A percentile compares a stretch with the other conserved stretches of the same genome.
Evolutionary conservation across 1,284 basidiomycete genomes (phyloP).

Genomic region (Leccinum proximum): DNA sequence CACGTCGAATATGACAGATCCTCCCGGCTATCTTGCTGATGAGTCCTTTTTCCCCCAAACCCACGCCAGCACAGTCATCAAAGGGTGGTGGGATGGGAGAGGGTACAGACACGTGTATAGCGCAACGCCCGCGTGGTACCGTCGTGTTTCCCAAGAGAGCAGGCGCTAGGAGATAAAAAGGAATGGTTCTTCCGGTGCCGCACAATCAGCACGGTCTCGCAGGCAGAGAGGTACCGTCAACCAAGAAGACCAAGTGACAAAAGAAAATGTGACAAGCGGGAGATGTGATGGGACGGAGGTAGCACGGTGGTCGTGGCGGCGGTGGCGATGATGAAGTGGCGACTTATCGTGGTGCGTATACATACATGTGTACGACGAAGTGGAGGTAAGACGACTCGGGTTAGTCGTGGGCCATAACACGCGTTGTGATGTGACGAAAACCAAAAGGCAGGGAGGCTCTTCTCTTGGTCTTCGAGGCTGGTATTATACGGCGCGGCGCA

Average conservation of each 20-base stretch:
- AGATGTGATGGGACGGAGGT: slow-evolving; percentile 4
- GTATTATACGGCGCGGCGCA: background rate
- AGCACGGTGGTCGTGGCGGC: slow-evolving; percentile 4
- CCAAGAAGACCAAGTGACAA: background rate
- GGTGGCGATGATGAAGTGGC: background rate
- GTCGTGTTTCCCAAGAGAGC: background rate
- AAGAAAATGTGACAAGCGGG: background rate
- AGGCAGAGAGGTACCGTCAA: background rate
- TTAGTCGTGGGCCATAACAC: background rate
- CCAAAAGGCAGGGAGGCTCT: background rate
- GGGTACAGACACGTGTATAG: slow-evolving; percentile 3
- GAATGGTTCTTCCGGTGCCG: slow-evolving; percentile 2
- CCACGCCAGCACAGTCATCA: background rate
- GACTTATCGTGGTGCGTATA: background rate
- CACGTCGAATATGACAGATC: background rate
- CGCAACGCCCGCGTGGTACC: background rate
- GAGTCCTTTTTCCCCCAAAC: background rate
- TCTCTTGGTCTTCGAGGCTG: background rate
- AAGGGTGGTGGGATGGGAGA: background rate
- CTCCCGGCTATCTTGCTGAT: background rate
- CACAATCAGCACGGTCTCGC: slow-evolving; percentile 6
- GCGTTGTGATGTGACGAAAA: background rate
- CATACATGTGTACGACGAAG: background rate
- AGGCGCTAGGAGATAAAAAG: background rate
- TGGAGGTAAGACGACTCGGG: background rate